Evolutionary conservation across 2,329 filamentous ascomycete genomes (phyloP).

Genomic region (Colletotrichum magnum): DNA sequence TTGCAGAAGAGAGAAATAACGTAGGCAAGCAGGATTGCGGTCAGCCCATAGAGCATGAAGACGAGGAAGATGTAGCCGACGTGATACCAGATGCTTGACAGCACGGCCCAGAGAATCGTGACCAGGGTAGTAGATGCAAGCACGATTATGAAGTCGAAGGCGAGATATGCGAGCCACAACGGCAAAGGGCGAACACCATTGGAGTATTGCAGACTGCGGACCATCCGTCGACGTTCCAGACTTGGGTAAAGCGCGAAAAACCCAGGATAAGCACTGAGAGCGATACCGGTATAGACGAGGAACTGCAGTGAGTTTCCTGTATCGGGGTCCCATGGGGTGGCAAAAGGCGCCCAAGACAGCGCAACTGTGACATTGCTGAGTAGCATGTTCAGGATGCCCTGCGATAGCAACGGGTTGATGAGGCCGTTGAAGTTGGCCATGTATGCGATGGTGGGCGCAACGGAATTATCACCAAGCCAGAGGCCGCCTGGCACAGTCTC

Average conservation of each 20-base stretch:
- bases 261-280: conserved; percentile 82
- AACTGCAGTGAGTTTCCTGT: conserved; percentile 83
- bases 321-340: conserved; percentile 77
- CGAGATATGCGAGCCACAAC: conserved; percentile 86
- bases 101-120: conserved; percentile 77
- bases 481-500: conserved; percentile 84
- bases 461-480: conserved; percentile 76
- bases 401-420: conserved; percentile 71
- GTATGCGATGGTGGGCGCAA: conserved; percentile 78
- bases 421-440: conserved; percentile 72
- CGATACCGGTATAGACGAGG: conserved; percentile 85
- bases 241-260: conserved; percentile 93
- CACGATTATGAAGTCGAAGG: conserved; percentile 85
- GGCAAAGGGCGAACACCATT: conserved; percentile 88
- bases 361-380: conserved; percentile 78
- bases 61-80: conserved; percentile 86
- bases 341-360: conserved; percentile 82
- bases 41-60: conserved; percentile 74
- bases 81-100: conserved; percentile 80
- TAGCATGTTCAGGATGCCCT: conserved; percentile 77
- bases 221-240: conserved; percentile 82
- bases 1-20: conserved; percentile 84
- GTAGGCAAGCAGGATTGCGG: conserved; percentile 83
- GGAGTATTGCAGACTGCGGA: conserved; percentile 89
- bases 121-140: conserved; percentile 76